Evolutionary conservation across 805 yeast genomes (phyloP).

Genomic region (Metschnikowia baotianmanensis): DNA sequence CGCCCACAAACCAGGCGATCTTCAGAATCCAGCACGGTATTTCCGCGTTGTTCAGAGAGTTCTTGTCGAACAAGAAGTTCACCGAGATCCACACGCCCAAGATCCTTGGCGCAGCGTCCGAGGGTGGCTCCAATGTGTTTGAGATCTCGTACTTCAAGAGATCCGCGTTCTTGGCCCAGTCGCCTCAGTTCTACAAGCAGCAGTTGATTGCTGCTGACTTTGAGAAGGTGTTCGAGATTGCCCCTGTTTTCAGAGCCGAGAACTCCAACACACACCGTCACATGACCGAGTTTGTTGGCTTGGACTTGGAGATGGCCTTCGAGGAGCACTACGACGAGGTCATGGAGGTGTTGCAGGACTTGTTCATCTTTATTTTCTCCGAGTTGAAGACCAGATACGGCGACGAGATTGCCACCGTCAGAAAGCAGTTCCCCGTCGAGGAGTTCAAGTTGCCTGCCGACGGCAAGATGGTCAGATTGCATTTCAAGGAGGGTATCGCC

Average conservation of each 20-base stretch:
- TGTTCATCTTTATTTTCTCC: conserved; percentile 85
- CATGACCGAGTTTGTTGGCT: conserved; percentile 97
- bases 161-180: conserved; percentile 92
- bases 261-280: conserved; percentile 99
- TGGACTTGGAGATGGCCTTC: conserved; percentile 96
- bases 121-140: conserved; percentile 97
- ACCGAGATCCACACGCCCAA: conserved; percentile 96
- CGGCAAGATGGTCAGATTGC: conserved; percentile 89
- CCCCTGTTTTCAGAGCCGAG: conserved; percentile 98
- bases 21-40: conserved; percentile 93
- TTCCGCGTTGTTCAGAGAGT: conserved; percentile 85
- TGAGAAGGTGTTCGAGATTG: conserved; percentile 93
- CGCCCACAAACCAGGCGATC: conserved; percentile 95
- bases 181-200: conserved; percentile 97
- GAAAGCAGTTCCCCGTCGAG: conserved; percentile 96
- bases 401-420: conserved; percentile 81
- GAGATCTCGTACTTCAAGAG: conserved; percentile 91
- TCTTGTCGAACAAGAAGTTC: conserved; percentile 62
- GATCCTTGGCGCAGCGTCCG: conserved; percentile 91
- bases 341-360: conserved; percentile 55
- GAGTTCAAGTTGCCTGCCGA: conserved; percentile 92
- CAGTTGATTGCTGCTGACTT: conserved; percentile 98
- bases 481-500: conserved; percentile 87
- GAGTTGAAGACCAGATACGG: conserved; percentile 78
- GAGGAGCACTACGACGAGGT: conserved; percentile 98